Conservation (phyloP, 2,329 filamentous ascomycete species). For the Penicillium rolfsii region DNA sequence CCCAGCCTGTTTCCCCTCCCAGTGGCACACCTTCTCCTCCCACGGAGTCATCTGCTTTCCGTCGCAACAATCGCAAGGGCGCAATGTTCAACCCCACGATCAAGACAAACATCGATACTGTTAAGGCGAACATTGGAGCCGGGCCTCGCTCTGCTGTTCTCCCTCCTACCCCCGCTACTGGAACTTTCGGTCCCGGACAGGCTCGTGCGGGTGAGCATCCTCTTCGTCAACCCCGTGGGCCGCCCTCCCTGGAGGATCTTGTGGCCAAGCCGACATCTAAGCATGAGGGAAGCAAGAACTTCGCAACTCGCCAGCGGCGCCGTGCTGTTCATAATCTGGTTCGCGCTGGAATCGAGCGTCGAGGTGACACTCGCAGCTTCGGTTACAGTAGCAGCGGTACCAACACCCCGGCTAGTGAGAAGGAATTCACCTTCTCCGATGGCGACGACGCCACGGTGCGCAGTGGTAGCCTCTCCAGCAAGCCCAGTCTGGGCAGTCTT, state of each 20-base stretch:
- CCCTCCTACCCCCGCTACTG: conserved; percentile 77
- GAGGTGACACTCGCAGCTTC: conserved; percentile 69
- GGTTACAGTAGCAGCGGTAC: conserved; percentile 70
- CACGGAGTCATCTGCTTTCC: conserved; percentile 81
- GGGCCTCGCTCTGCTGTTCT: conserved; percentile 80
- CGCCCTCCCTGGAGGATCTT: conserved; percentile 89
- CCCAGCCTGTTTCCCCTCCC: conserved; percentile 65
- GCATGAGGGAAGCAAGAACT: conserved; percentile 96
- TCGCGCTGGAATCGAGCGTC: conserved; percentile 83
- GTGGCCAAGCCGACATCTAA: conserved; percentile 86
- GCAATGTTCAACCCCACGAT: conserved; percentile 67
- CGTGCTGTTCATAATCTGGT: conserved; percentile 91
- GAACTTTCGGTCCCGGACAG: conserved; percentile 90
- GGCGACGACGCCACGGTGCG: conserved; percentile 77
- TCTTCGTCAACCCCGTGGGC: conserved; percentile 86
- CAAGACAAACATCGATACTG: conserved; percentile 50
- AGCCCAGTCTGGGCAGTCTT: conserved; percentile 72
- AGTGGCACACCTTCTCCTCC: conserved; percentile 69
- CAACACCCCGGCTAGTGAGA: conserved; percentile 89
- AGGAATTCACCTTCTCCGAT: conserved; percentile 67
- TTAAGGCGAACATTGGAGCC: conserved; percentile 57
- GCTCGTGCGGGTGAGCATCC: conserved; percentile 93
- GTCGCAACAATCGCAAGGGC: conserved; percentile 89
- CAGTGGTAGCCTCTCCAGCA: conserved; percentile 79
- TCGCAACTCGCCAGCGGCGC: conserved; percentile 86